These are phyloP conservation scores for Chaetomium sp. DNA, from an alignment of 2,329 filamentous ascomycete genomes.

Conservation along the genomic window DNA sequence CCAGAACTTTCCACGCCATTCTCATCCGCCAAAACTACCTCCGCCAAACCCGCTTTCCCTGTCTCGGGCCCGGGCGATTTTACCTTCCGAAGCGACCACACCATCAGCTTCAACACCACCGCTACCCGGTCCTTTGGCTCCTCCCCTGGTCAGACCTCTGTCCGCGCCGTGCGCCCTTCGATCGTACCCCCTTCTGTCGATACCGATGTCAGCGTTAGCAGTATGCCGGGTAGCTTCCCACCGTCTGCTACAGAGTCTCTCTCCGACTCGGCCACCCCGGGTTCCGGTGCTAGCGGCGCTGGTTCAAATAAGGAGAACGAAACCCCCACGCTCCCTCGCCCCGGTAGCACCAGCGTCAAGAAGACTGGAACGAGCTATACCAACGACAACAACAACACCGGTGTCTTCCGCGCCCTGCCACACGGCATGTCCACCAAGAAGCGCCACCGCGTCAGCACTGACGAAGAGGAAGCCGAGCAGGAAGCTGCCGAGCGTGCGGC, in stretches of 20 bases:
- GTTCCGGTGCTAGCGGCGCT: slow-evolving; percentile 16
- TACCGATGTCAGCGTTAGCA: slow-evolving; percentile 10
- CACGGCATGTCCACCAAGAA: slow-evolving; percentile 63
- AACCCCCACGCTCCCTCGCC: neutral
- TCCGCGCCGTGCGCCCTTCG: slow-evolving; percentile 54
- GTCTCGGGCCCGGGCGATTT: slow-evolving; percentile 45
- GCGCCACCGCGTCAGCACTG: slow-evolving; percentile 50
- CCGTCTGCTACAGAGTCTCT: too few species aligned
- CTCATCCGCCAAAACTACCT: slow-evolving; percentile 9
- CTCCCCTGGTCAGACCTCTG: slow-evolving; percentile 51
- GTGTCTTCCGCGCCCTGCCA: slow-evolving; percentile 41
- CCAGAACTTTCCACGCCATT: neutral
- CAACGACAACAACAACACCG: neutral
- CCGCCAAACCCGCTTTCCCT: slow-evolving; percentile 32
- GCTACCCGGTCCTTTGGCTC: slow-evolving; percentile 48
- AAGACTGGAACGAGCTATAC: slow-evolving; percentile 45
- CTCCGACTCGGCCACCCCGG: slow-evolving; percentile 13
- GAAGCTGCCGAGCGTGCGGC: slow-evolving; percentile 43
- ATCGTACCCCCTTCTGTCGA: slow-evolving; percentile 29
- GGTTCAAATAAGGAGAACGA: neutral
- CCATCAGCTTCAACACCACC: slow-evolving; percentile 49
- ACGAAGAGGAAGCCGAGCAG: slow-evolving; percentile 49
- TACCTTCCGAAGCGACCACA: slow-evolving; percentile 60
- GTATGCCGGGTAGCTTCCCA: slow-evolving; percentile 52
- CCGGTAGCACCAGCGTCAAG: slow-evolving; percentile 25